Conservation (phyloP, 2,329 filamentous ascomycete species). For the Chrysoporthe austroafricana region DNA sequence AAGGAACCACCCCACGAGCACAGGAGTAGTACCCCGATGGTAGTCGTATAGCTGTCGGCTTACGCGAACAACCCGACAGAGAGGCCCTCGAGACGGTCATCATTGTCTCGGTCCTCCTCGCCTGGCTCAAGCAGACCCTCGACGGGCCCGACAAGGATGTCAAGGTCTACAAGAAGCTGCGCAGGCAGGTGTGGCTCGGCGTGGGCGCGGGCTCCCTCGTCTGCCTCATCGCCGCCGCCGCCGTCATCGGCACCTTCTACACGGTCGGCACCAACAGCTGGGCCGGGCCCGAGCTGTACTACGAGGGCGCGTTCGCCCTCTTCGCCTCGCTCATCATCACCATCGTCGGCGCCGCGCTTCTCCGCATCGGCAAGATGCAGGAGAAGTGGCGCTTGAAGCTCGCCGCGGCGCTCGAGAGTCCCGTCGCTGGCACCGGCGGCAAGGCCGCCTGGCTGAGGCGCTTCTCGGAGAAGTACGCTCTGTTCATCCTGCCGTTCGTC, state of each 20-base stretch:
- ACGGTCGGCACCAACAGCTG: conserved; percentile 66
- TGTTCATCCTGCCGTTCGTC: conserved; percentile 79
- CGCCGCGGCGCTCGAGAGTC: conserved; percentile 49
- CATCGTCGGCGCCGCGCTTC: conserved; percentile 72
- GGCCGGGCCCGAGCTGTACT: conserved; percentile 67
- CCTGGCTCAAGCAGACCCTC: conserved; percentile 80
- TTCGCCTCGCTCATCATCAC: conserved; percentile 73
- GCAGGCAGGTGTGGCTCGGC: conserved; percentile 69
- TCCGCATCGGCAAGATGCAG: conserved; percentile 75
- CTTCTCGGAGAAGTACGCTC: conserved; percentile 72
- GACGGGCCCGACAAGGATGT: conserved; percentile 64
- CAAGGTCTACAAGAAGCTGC: conserved; percentile 65
- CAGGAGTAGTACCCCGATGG: too few species aligned
- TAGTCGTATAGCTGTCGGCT: too few species aligned
- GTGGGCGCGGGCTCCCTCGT: conserved; percentile 64
- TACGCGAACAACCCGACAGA: conserved; percentile 37
- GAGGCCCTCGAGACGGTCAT: conserved; percentile 80
- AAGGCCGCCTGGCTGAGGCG: conserved; percentile 34
- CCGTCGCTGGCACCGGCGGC: conserved; percentile 43
- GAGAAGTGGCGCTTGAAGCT: conserved; percentile 80
- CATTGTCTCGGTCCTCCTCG: conserved; percentile 78
- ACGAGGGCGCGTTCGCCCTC: conserved; percentile 73
- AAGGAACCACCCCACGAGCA: too few species aligned
- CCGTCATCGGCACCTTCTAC: conserved; percentile 76
- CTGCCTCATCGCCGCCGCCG: conserved; percentile 67